Conservation (phyloP, 2,329 filamentous ascomycete species). For the Escovopsis weberi region DNA sequence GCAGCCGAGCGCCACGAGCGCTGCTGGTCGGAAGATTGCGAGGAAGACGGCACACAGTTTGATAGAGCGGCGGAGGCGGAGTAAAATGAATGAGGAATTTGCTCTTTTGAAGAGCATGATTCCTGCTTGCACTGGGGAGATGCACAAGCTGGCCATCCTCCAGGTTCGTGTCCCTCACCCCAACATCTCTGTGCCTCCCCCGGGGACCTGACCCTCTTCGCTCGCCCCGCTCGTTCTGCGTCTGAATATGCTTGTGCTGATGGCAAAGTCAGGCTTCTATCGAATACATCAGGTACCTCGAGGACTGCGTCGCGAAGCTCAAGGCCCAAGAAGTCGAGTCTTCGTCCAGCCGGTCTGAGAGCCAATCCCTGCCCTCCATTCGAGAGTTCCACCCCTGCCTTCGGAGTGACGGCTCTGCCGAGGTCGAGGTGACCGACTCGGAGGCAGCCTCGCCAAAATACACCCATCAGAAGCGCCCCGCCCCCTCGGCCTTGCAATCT, state of each 20-base stretch:
- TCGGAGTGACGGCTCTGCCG: conserved; percentile 24
- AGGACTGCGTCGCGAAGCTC: conserved; percentile 71
- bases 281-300: conserved; percentile 87
- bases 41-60: conserved; percentile 92
- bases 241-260: not conserved
- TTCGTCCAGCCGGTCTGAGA: conserved; percentile 13
- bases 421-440: conserved; percentile 48
- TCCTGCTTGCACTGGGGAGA: conserved; percentile 87
- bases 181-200: not conserved
- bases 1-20: conserved; percentile 59
- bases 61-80: conserved; percentile 77
- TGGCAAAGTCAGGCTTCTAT: conserved; percentile 59
- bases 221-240: too few relatives aligned
- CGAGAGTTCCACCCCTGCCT: conserved; percentile 26
- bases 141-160: conserved; percentile 94
- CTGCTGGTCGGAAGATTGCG: conserved; percentile 85
- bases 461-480: conserved; percentile 32
- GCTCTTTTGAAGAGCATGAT: conserved; percentile 88
- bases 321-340: conserved; percentile 41
- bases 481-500: conserved; percentile 32
- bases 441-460: conserved; percentile 30
- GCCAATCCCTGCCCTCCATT: conserved; percentile 20
- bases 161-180: conserved; percentile 44
- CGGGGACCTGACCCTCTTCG: too few relatives aligned
- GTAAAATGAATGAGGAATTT: conserved; percentile 99